Evolutionary conservation across 352 stramenopile genomes (phyloP).

Genomic region (Vaucheria bursata): DNA sequence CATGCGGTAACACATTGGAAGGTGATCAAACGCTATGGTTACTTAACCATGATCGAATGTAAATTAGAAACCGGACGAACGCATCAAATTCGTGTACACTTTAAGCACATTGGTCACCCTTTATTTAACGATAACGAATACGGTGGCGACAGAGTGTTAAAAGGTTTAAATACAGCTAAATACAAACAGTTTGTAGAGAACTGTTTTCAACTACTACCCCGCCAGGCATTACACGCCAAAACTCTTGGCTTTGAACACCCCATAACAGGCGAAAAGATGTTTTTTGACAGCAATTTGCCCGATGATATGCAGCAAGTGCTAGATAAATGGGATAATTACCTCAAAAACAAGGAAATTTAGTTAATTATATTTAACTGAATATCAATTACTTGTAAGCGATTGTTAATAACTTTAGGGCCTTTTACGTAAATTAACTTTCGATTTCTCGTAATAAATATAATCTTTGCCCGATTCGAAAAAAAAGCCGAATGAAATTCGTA

Average conservation of each 20-base stretch:
- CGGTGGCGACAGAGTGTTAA: neutral
- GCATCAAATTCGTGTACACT: neutral
- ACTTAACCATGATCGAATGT: neutral
- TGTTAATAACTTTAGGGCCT: too few relatives aligned
- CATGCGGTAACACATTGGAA: constrained; percentile 1
- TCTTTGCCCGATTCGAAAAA: too few relatives aligned
- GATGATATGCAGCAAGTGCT: neutral
- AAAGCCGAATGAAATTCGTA: too few relatives aligned
- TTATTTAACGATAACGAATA: constrained; percentile 5
- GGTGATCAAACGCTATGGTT: neutral
- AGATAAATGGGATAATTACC: neutral
- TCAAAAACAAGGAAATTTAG: neutral
- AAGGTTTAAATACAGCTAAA: constrained; percentile 2
- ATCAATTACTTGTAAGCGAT: too few relatives aligned
- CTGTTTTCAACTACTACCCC: neutral
- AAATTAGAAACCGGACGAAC: constrained; percentile 1
- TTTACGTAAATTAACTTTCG: too few relatives aligned
- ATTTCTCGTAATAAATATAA: too few relatives aligned
- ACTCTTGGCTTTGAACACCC: neutral
- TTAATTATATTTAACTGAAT: neutral
- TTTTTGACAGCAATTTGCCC: neutral
- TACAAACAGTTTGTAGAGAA: constrained; percentile 1
- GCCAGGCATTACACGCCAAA: neutral
- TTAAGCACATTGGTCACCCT: neutral
- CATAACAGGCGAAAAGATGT: neutral